Conservation (phyloP, 2,329 filamentous ascomycete species). For the Penicillium brevicompactum region DNA sequence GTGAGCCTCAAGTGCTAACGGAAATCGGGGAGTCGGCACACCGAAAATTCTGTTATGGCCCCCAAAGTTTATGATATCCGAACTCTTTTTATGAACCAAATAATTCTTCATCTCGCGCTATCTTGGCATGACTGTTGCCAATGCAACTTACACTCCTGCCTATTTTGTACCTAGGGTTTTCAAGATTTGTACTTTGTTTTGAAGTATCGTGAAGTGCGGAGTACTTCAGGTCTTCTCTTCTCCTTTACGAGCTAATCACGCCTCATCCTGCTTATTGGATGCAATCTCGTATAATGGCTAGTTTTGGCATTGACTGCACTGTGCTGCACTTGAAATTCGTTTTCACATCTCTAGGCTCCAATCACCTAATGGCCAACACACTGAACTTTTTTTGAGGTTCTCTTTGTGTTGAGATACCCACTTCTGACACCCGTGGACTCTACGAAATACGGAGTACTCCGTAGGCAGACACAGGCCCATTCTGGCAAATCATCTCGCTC, state of each 20-base stretch:
- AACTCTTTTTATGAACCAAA: background rate
- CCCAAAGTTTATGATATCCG: background rate
- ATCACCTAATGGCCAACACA: background rate
- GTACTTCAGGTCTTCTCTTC: too few species aligned
- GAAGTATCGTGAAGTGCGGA: too few species aligned
- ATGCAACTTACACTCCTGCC: background rate
- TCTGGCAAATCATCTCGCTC: too few species aligned
- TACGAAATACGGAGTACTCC: background rate
- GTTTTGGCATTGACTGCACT: background rate
- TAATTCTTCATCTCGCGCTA: background rate
- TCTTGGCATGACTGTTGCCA: slow-evolving; percentile 1
- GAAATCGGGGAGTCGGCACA: background rate
- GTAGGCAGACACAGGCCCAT: background rate
- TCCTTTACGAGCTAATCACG: too few species aligned
- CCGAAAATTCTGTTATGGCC: background rate
- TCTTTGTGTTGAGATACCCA: too few species aligned
- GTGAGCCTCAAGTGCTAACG: background rate
- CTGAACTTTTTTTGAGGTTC: too few species aligned
- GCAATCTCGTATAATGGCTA: background rate
- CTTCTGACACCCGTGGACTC: too few species aligned
- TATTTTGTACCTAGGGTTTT: background rate
- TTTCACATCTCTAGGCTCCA: background rate
- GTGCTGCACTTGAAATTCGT: too few species aligned
- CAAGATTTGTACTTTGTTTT: too few species aligned
- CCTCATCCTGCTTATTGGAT: background rate